Evolutionary conservation across 2,329 filamentous ascomycete species (phyloP), one percentile per base, ranked within the genome.

Genomic region (Fusarium gaditjirri): DNA sequence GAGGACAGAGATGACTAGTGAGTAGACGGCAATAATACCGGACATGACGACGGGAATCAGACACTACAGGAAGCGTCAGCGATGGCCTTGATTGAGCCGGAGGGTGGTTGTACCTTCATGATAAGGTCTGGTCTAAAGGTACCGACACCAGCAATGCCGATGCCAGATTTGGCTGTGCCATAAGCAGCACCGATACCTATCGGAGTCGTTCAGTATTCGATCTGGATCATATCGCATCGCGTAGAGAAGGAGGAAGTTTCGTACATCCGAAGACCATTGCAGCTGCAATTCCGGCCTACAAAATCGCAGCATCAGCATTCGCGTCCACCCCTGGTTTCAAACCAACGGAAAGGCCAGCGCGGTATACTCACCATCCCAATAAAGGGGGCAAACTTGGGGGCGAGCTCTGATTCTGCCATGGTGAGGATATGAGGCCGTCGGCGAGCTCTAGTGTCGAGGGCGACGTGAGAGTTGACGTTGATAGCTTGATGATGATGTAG

Each of bases 11-110:
- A 99, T 95, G 78, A 99, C 96, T 76, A 99, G 93, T 56, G 95
- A 94, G 85, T 99, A 99, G 75, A 99, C 96, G 65, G 96, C 96
- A 79, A 99, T 94, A 81, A 99, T 99, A 90, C 96, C 96, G 77
- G 96, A 97, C 96, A 99, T 99, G 86, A 99, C 92, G 74, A 96
- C 93, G 71, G 93, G 93, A 76, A 95, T 95, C 58, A 95, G 86
- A 63, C 92, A 95, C 93, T 94, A 76, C 13, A 41, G 43, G n/a
- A 29, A 13, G 23, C 53, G 67, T 77, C 62, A 76, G 75, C 59
- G 10, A 36, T 38, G 25, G 27, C 41, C 31, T 23, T 57, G 29
- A 49, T 7, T 17, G n/a, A 33, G 41, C 38, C 46, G 47, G 53
- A 17, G 29, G 53, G 58, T 50, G 35, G 29, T 54, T 36, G 31